Conservation (phyloP, 1,284 basidiomycete species). For the Schizophyllum commune region DNA sequence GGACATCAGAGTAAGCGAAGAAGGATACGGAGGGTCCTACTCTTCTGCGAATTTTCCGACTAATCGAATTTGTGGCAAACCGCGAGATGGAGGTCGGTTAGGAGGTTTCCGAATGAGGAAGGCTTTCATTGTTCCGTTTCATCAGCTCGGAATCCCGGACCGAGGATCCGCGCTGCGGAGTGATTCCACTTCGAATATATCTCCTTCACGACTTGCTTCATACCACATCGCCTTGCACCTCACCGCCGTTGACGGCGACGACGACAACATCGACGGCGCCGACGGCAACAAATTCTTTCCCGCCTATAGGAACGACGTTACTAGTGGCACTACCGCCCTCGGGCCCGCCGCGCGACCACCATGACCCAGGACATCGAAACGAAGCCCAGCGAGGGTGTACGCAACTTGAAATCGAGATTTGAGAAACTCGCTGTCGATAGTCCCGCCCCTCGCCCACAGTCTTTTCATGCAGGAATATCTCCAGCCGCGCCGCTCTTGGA, state of each 20-base stretch:
- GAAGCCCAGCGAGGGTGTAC: conserved; percentile 50
- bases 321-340: conserved; percentile 7
- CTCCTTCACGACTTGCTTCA: not conserved
- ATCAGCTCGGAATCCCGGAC: not conserved
- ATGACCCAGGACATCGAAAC: conserved; percentile 34
- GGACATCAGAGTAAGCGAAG: not conserved
- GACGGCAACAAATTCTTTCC: not conserved
- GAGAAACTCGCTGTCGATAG: conserved; percentile 43
- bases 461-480: conserved; percentile 2
- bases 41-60: too few relatives aligned
- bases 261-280: not conserved
- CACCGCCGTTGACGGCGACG: not conserved
- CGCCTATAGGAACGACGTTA: too few relatives aligned
- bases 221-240: not conserved
- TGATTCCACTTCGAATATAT: not conserved
- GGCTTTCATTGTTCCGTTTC: not conserved
- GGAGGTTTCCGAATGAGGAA: not conserved
- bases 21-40: not conserved
- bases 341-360: not conserved
- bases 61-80: too few relatives aligned
- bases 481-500: conserved; percentile 7
- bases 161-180: not conserved
- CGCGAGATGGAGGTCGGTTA: not conserved
- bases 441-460: conserved; percentile 3
- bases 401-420: conserved; percentile 58